Evolutionary conservation across 495 filamentous ascomycete genomes (phyloP), one percentile per base, ranked within the genome.

Genomic region (Penicillium mononematosum): DNA sequence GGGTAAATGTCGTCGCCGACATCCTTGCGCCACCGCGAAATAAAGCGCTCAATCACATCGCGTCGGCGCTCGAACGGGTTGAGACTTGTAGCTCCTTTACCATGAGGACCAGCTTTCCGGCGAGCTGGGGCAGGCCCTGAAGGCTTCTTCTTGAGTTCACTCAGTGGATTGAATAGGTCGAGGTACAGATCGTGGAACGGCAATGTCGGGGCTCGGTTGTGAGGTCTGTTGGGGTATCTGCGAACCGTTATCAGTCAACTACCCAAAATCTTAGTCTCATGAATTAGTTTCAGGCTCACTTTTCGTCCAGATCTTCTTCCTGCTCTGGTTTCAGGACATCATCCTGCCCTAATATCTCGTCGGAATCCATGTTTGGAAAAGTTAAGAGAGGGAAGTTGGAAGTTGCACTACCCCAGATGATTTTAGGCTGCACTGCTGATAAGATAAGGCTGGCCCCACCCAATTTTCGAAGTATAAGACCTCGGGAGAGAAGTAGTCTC

Each of bases 1-100:
- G 95, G 95, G 72, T 95, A 96, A 59, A 98, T 89, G 67, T 98
- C 92, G 62, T 88, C 77, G 45, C 94, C 94, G 20, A 96, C 91
- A 45, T 95, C 87, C 48, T 83, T 82, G 34, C 92, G 81, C 94
- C 94, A 98, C 68, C 84, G 83, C 25, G 88, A 83, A 62, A 98
- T 90, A 75, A 96, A 98, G 25, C 87, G 81, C 56, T 92, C 85
- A 68, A 98, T 93, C 61, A 98, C 88, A 63, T 85, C 83, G n/a
- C 87, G 84, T 9, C 92, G 82, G 50, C 86, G 79, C 65, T 98
- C 92, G 64, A 92, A 84, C 5, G 92, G 89, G n/a, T 86, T 87
- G 19, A 86, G 73, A 34, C 78, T 83, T 25, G 75, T 71, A 10
- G 76, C 67, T 25, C 53, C 50, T 51, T 70, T 65, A 4, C 83